Percentiles rank a stretch among this genome's conserved stretches.
Evolutionary conservation across 1,284 basidiomycete species (phyloP).

Genomic region (Pascua guehoae): DNA sequence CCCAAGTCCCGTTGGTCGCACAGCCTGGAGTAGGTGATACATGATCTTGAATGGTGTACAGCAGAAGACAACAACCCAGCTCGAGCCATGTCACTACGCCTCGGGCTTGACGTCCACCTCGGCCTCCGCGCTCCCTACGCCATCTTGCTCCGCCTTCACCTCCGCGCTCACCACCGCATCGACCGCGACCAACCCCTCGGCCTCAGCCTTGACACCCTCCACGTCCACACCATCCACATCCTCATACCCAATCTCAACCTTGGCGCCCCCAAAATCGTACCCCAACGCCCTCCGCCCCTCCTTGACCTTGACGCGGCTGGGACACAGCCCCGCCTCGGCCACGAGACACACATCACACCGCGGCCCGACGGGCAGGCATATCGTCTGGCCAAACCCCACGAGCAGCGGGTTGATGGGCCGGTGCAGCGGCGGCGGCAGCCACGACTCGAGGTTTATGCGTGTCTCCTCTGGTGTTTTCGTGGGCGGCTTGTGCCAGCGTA

Average conservation of each 20-base stretch:
- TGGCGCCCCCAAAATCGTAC: constrained; percentile 29
- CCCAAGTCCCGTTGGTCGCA: no score
- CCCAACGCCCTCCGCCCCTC: constrained; percentile 49
- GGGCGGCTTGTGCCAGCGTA: constrained; percentile 81
- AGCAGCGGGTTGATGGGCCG: constrained; percentile 80
- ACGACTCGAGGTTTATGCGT: constrained; percentile 81
- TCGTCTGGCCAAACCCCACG: constrained; percentile 82
- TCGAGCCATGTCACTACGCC: neutral
- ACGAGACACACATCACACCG: constrained; percentile 70
- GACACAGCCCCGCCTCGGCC: constrained; percentile 48
- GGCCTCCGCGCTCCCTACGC: no score
- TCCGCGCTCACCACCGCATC: no score
- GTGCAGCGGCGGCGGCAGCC: constrained; percentile 77
- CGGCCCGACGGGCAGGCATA: constrained; percentile 79
- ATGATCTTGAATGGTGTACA: no score
- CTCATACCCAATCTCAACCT: constrained; percentile 53
- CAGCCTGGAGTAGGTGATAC: no score
- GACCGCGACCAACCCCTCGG: neutral
- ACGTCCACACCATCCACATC: constrained; percentile 29
- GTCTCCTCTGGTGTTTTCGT: constrained; percentile 88
- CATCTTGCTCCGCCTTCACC: neutral
- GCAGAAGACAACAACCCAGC: no score
- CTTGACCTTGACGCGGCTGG: constrained; percentile 43
- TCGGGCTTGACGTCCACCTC: neutral
- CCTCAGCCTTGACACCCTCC: neutral